A percentile compares a stretch with the other conserved stretches of the same genome.
phyloP scores from a whole-genome alignment of 2,329 filamentous ascomycete genomes.

The Cladorrhinum sp. region DNA sequence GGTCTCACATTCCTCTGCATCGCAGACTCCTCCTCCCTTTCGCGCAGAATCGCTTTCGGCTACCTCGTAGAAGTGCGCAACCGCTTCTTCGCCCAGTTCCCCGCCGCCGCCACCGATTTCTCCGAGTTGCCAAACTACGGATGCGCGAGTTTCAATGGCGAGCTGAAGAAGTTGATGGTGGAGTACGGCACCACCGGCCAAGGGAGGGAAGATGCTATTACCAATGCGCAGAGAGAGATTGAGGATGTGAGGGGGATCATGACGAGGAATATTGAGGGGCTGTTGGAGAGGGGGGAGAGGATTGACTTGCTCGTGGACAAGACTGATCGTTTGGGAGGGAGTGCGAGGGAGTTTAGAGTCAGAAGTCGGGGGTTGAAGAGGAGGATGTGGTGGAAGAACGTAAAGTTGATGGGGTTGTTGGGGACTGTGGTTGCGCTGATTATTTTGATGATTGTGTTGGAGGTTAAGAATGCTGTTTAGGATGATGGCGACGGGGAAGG shows the following conservation, averaged over 20 bases:
- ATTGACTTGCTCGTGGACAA: constrained; percentile 95
- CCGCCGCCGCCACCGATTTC: constrained; percentile 64
- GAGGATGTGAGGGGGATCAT: constrained; percentile 90
- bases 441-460: constrained; percentile 53
- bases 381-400: constrained; percentile 99
- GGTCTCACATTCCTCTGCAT: constrained; percentile 91
- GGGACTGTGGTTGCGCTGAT: constrained; percentile 63
- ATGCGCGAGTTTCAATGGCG: constrained; percentile 78
- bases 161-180: constrained; percentile 74
- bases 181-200: constrained; percentile 77
- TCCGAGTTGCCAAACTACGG: constrained; percentile 81
- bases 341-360: constrained; percentile 85
- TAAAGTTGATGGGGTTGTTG: constrained; percentile 84
- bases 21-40: constrained; percentile 68
- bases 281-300: constrained; percentile 85
- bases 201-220: constrained; percentile 75
- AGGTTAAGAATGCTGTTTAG: constrained; percentile 44
- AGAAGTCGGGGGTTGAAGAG: constrained; percentile 81
- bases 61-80: constrained; percentile 89
- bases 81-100: constrained; percentile 73
- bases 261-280: constrained; percentile 90
- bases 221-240: constrained; percentile 82
- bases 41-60: constrained; percentile 86
- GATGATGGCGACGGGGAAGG: background rate
- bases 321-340: constrained; percentile 87